phyloP scores from a whole-genome alignment of 2,329 filamentous ascomycete genomes.

The Apiospora aurea region DNA sequence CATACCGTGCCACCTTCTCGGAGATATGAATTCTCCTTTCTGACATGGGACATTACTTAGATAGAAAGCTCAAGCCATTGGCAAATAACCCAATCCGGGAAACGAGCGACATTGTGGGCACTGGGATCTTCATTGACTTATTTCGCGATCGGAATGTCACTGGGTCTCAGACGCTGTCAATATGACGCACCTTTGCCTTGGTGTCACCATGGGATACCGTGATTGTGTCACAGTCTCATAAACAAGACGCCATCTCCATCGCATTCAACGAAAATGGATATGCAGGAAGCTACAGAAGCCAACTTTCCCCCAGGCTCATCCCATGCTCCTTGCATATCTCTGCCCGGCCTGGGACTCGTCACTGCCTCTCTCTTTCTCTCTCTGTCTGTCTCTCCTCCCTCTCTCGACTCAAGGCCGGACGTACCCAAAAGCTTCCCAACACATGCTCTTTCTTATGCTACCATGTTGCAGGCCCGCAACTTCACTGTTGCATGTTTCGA shows the following conservation, averaged over 20 bases:
- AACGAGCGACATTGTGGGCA: slow-evolving; percentile 24
- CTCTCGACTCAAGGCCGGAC: slow-evolving; percentile 25
- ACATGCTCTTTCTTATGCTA: slow-evolving; percentile 25
- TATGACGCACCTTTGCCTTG: slow-evolving; percentile 25
- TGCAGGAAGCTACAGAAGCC: slow-evolving; percentile 23
- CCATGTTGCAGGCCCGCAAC: slow-evolving; percentile 25
- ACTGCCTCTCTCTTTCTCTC: neutral
- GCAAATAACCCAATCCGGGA: slow-evolving; percentile 8
- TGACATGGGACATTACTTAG: neutral
- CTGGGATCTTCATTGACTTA: slow-evolving; percentile 28
- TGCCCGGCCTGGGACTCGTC: slow-evolving; percentile 14
- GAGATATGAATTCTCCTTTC: neutral
- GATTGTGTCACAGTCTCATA: slow-evolving; percentile 27
- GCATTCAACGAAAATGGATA: slow-evolving; percentile 18
- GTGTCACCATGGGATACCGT: slow-evolving; percentile 28
- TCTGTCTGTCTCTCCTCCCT: neutral
- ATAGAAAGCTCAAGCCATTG: neutral
- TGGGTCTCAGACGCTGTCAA: slow-evolving; percentile 8
- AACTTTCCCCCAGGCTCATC: slow-evolving; percentile 15
- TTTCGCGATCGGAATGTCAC: slow-evolving; percentile 28
- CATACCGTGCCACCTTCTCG: too few relatives aligned
- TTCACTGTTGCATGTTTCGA: slow-evolving; percentile 23
- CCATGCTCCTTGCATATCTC: slow-evolving; percentile 20
- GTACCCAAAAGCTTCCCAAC: slow-evolving; percentile 26
- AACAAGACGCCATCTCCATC: slow-evolving; percentile 22